Conservation (phyloP, 2,329 filamentous ascomycete species). For the Alternaria sp. region DNA sequence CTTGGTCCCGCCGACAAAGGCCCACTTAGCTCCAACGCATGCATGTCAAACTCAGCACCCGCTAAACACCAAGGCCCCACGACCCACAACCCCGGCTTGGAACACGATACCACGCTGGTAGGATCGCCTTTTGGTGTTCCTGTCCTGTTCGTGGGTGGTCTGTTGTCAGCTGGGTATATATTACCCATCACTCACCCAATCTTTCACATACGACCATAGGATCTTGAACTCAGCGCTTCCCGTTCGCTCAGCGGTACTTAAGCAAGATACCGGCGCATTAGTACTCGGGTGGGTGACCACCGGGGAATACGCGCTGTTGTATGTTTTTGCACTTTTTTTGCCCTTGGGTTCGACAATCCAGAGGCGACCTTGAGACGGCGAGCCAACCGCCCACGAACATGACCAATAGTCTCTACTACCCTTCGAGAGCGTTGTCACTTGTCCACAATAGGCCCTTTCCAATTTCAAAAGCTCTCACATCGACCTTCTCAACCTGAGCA, state of each 20-base stretch:
- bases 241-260: not conserved
- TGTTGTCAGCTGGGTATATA: accelerated
- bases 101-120: too few species aligned
- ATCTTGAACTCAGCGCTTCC: not conserved
- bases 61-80: not conserved
- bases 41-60: not conserved
- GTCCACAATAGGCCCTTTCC: not conserved
- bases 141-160: accelerated
- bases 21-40: not conserved
- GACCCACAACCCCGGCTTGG: not conserved
- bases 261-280: not conserved
- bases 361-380: too few species aligned
- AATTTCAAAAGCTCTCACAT: not conserved
- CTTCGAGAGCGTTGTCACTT: not conserved
- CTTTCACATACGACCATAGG: not conserved
- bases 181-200: accelerated
- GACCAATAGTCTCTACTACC: not conserved
- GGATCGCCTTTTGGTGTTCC: too few species aligned
- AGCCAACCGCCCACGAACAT: not conserved
- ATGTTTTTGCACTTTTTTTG: not conserved
- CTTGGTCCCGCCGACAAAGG: not conserved
- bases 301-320: not conserved
- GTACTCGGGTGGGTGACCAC: not conserved
- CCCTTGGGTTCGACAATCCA: too few species aligned
- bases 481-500: too few species aligned